Percentiles rank a stretch among this genome's conserved stretches.
These are phyloP conservation scores for Thraustochytrium sp. DNA, from an alignment of 352 stramenopile species.

Conservation along the genomic window DNA sequence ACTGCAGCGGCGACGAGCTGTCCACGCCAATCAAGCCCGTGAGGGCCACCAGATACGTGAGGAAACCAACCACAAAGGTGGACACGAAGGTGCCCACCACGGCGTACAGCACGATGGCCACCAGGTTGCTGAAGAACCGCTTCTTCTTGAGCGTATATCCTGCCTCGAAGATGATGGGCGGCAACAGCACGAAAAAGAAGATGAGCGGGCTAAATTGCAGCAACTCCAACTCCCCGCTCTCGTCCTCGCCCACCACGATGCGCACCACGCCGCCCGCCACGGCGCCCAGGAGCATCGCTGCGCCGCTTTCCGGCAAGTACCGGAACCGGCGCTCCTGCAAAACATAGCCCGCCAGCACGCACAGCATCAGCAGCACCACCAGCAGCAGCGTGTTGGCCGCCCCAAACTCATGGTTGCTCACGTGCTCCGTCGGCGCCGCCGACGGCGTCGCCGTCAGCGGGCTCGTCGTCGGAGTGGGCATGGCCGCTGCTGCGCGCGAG, in stretches of 20 bases:
- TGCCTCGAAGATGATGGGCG: constrained; percentile 95
- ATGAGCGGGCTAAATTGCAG: constrained; percentile 77
- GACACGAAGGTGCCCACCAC: constrained; percentile 90
- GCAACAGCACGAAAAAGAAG: constrained; percentile 94
- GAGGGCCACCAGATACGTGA: constrained; percentile 78
- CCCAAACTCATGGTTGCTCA: constrained; percentile 24
- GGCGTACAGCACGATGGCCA: constrained; percentile 86
- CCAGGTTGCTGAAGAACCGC: constrained; percentile 86
- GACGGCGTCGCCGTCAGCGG: too few species aligned
- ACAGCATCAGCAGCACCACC: constrained; percentile 75
- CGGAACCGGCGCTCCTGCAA: constrained; percentile 82
- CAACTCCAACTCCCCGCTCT: constrained; percentile 72
- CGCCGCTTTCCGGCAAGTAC: constrained; percentile 70
- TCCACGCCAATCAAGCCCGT: constrained; percentile 69
- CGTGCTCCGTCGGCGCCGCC: not conserved
- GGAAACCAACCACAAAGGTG: constrained; percentile 87
- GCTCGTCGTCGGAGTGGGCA: too few species aligned
- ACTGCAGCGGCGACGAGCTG: constrained; percentile 82
- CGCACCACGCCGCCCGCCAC: constrained; percentile 61
- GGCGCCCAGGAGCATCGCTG: constrained; percentile 44
- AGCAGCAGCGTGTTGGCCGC: constrained; percentile 47
- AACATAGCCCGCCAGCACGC: constrained; percentile 79
- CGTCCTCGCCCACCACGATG: constrained; percentile 63
- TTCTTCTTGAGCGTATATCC: constrained; percentile 81
- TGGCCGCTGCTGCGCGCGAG: too few species aligned